A percentile compares a stretch with the other conserved stretches of the same genome.
These are phyloP conservation scores for Phytopythium aichiense DNA, from an alignment of 352 stramenopile genomes.

Conservation along the genomic window DNA sequence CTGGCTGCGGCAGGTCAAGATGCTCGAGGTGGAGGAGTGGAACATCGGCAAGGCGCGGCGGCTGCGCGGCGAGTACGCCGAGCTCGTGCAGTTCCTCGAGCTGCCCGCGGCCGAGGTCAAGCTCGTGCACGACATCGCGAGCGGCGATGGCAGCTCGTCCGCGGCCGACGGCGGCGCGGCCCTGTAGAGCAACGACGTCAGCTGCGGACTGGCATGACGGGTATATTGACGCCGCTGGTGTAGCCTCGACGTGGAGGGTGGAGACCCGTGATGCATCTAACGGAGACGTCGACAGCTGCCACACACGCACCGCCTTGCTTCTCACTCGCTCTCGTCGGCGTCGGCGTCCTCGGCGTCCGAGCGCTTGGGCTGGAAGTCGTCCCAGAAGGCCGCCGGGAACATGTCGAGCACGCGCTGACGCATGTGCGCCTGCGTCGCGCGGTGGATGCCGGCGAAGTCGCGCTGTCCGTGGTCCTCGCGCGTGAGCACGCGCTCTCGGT, in stretches of 20 bases:
- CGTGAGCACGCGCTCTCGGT: slow-evolving; percentile 40
- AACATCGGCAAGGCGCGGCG: slow-evolving; percentile 49
- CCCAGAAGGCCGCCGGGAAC: slow-evolving; percentile 56
- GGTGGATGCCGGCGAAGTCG: slow-evolving; percentile 46
- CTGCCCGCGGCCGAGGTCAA: slow-evolving; percentile 62
- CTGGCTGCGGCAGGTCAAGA: slow-evolving; percentile 67
- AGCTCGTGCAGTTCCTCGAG: slow-evolving; percentile 63
- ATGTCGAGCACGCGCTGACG: slow-evolving; percentile 51
- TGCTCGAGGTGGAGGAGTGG: slow-evolving; percentile 62
- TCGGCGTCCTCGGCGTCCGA: background rate
- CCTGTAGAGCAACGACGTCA: background rate
- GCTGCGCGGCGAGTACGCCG: slow-evolving; percentile 38
- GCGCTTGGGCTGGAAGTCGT: slow-evolving; percentile 44
- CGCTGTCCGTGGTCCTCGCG: slow-evolving; percentile 46
- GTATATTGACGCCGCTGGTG: background rate
- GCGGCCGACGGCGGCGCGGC: background rate
- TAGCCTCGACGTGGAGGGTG: background rate
- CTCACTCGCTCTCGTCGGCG: background rate
- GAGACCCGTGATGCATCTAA: background rate
- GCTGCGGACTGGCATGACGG: background rate
- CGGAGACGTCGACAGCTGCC: background rate
- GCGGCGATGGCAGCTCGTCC: slow-evolving; percentile 2
- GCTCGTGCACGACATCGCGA: slow-evolving; percentile 41
- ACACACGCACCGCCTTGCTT: background rate
- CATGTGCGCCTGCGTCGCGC: slow-evolving; percentile 62